Percentiles rank a stretch among this genome's conserved stretches.
Evolutionary conservation across 495 filamentous ascomycete genomes (phyloP).

Genomic region (Trichoderma reesei): DNA sequence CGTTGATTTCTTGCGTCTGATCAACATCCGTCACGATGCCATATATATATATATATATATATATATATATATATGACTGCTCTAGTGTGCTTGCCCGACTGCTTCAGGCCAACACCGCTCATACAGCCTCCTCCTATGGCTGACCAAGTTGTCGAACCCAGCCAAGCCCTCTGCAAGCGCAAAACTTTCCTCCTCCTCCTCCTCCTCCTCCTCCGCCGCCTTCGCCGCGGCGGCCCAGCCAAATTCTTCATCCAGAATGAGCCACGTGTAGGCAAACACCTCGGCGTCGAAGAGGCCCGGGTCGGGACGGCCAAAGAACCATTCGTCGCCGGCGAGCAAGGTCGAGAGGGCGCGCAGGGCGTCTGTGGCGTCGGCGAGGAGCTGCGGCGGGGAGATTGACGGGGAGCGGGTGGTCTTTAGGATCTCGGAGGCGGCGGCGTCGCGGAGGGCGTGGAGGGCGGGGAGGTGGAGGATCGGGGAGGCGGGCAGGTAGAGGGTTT

Average conservation of each 20-base stretch:
- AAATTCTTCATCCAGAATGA: constrained; percentile 54
- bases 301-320: constrained; percentile 30
- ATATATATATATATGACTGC: no score
- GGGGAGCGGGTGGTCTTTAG: constrained; percentile 46
- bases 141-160: constrained; percentile 26
- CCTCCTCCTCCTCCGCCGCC: no score
- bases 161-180: constrained; percentile 14
- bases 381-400: constrained; percentile 45
- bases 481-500: constrained; percentile 57
- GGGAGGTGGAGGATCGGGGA: constrained; percentile 51
- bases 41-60: no score
- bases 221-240: constrained; percentile 49
- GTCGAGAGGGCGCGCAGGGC: constrained; percentile 67
- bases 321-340: constrained; percentile 49
- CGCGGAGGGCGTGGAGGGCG: constrained; percentile 54
- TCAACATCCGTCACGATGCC: no score
- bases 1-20: no score
- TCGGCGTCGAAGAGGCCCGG: constrained; percentile 77
- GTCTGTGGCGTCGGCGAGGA: constrained; percentile 58
- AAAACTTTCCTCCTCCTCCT: no score
- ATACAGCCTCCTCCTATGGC: constrained; percentile 26
- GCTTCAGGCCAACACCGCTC: constrained; percentile 20
- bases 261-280: constrained; percentile 84
- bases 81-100: not conserved
- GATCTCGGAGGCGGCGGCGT: constrained; percentile 64